Base-by-base conservation (phyloP, 768 basidiomycete genomes). In the Trichaptum fuscoviolaceum region DNA sequence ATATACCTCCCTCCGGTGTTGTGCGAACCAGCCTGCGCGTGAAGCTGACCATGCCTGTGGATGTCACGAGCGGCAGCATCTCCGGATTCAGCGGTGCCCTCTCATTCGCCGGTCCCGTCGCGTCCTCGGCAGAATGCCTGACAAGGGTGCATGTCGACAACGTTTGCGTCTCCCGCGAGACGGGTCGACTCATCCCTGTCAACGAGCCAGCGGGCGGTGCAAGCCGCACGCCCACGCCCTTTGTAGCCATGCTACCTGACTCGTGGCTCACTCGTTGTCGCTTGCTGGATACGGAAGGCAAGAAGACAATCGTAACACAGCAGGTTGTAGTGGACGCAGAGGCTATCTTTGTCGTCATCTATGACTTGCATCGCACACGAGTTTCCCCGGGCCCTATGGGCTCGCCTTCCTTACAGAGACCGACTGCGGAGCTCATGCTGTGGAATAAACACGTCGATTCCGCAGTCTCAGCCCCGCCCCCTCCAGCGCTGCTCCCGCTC, bases 241-340 rank as follows among this genome's bases (percentile, higher is more conserved):
- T 84, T 1, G 82, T 84, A 69, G 83, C 85, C 63, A 75, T 82
- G 65, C 78, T 92, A 62, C 90, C 91, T 58, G 89, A 91, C 67
- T 90, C 90, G 24, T 75, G 80, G 18, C 78, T 93, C 62, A 85
- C 74, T 71, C 80, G 85, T 67, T 90, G 90, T 75, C 83, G 88
- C 67, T 90, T 89, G 90, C 79, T 89, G 69, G 87, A 89, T 73
- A 75, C 57, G 9, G 57, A 26, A 58, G 20, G n/a, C 20, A 58
- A 58, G 67, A 79, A 83, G 65, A 84, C 83, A n/a, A 81, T 75
- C 58, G 81, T 92, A 73, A 85, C 85, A 34, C 91, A 93, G 77
- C 85, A 91, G 77, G 78, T 93, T 70, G 78, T 86, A 66, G 82
- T 86, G 65, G 89, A 91, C 77, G 83, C 83, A 70, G 82, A 83